Conservation (phyloP, 805 yeast species). For the Hanseniaspora mollemarum region DNA sequence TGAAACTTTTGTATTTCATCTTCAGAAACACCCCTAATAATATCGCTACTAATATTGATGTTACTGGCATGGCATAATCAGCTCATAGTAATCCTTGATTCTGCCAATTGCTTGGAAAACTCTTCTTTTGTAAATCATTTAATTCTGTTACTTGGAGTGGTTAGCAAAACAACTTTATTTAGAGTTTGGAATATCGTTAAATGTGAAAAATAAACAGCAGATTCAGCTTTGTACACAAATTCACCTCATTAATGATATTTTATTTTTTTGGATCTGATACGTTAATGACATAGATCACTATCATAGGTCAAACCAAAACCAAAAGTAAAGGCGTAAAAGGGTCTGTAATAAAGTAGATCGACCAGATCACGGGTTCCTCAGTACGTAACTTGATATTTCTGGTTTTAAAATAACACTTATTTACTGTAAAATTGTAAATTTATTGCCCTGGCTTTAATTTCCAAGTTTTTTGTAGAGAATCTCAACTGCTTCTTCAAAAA, state of each 20-base stretch:
- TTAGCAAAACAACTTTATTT: conserved; percentile 41
- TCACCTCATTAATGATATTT: conserved; percentile 45
- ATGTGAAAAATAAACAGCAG: conserved; percentile 54
- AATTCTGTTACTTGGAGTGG: conserved; percentile 48
- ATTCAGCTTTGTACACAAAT: conserved; percentile 52
- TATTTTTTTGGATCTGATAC: conserved; percentile 38
- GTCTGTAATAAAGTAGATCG: conserved; percentile 52
- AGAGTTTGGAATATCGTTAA: conserved; percentile 52
- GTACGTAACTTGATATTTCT: conserved; percentile 59
- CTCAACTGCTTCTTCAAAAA: no score
- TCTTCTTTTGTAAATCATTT: conserved; percentile 40
- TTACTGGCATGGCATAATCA: conserved; percentile 45
- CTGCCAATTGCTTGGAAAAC: conserved; percentile 40
- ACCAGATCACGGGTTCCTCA: conserved; percentile 73
- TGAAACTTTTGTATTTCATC: conserved; percentile 58
- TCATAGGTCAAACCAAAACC: conserved; percentile 41
- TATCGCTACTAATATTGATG: conserved; percentile 57
- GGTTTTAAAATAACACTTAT: conserved; percentile 50
- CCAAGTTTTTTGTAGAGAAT: no score
- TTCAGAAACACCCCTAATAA: conserved; percentile 61
- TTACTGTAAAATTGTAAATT: no score
- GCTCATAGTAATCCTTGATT: conserved; percentile 43
- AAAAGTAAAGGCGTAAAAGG: conserved; percentile 43
- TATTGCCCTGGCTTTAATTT: no score
- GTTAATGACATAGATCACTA: conserved; percentile 40